Conservation (phyloP, 306 rosid species). For the Begonia peltatifolia region DNA sequence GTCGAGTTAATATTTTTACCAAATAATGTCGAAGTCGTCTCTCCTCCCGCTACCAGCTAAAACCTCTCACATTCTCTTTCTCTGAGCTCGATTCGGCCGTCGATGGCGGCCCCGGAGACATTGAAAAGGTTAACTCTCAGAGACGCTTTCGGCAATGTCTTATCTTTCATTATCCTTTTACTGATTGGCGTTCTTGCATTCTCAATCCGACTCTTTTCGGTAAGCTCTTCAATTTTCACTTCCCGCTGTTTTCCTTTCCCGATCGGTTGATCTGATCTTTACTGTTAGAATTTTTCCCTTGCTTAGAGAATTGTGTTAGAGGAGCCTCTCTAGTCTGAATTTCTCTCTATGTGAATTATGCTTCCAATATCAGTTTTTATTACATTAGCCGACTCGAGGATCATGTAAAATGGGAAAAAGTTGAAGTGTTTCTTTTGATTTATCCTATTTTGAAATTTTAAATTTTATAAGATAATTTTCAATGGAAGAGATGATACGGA, state of each 20-base stretch:
- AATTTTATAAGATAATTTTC: too few species aligned
- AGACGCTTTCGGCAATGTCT: conserved; percentile 74
- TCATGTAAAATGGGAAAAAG: too few species aligned
- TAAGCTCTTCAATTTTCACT: conserved; percentile 33
- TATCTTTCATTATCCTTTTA: conserved; percentile 73
- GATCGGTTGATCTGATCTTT: conserved; percentile 25
- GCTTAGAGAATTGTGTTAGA: too few species aligned
- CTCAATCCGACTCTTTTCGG: conserved; percentile 98
- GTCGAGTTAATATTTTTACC: too few species aligned
- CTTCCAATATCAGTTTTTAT: too few species aligned
- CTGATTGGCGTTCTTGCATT: conserved; percentile 96
- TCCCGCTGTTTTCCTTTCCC: conserved; percentile 1
- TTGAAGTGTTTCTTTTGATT: too few species aligned
- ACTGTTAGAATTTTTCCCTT: not conserved
- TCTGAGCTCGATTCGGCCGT: conserved; percentile 44
- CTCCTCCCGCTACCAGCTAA: conserved; percentile 3
- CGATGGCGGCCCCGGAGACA: conserved; percentile 81
- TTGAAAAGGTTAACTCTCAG: conserved; percentile 34
- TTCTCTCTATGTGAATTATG: too few species aligned
- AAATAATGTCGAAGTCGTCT: not conserved
- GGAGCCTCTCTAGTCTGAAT: too few species aligned
- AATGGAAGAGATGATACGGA: too few species aligned
- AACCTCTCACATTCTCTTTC: conserved; percentile 10
- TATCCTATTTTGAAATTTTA: too few species aligned
- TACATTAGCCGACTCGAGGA: too few species aligned